A percentile compares a stretch with the other conserved stretches of the same genome.
Conservation (phyloP, 1,139 yeast genomes). For the Hanseniaspora sp. region DNA sequence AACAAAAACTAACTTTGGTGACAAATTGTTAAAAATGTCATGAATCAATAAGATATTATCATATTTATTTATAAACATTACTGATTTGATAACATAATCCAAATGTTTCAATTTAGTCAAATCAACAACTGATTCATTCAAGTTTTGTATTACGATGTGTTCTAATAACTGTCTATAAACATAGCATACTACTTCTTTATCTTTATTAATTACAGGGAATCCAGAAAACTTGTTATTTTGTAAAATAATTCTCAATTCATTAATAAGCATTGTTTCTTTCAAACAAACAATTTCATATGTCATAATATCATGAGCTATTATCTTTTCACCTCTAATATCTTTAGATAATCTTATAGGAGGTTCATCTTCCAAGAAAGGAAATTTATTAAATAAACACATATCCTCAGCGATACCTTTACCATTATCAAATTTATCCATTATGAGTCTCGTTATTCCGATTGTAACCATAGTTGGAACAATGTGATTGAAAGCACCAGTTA, state of each 20-base stretch:
- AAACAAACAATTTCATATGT: conserved; percentile 42
- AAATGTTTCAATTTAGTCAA: conserved; percentile 4
- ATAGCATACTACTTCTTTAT: conserved; percentile 26
- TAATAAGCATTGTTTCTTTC: conserved; percentile 30
- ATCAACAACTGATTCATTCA: conserved; percentile 7
- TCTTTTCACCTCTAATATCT: conserved; percentile 29
- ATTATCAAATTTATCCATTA: conserved; percentile 64
- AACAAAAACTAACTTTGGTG: conserved; percentile 66
- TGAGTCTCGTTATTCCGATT: conserved; percentile 76
- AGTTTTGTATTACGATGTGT: conserved; percentile 11
- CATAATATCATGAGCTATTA: conserved; percentile 53
- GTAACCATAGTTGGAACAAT: conserved; percentile 93
- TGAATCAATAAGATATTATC: conserved; percentile 53
- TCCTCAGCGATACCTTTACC: conserved; percentile 85
- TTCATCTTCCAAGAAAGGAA: conserved; percentile 71
- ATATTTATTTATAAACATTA: conserved; percentile 46
- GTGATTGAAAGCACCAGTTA: conserved; percentile 84
- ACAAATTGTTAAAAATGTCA: conserved; percentile 64
- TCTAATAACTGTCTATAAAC: conserved; percentile 24
- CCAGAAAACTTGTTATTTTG: conserved; percentile 38
- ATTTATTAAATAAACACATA: conserved; percentile 79
- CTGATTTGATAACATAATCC: conserved; percentile 34
- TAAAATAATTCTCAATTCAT: conserved; percentile 31
- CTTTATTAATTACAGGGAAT: conserved; percentile 42
- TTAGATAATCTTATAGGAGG: conserved; percentile 46